phyloP scores from a whole-genome alignment of 805 yeast species.

The Yamadazyma endophytica region DNA sequence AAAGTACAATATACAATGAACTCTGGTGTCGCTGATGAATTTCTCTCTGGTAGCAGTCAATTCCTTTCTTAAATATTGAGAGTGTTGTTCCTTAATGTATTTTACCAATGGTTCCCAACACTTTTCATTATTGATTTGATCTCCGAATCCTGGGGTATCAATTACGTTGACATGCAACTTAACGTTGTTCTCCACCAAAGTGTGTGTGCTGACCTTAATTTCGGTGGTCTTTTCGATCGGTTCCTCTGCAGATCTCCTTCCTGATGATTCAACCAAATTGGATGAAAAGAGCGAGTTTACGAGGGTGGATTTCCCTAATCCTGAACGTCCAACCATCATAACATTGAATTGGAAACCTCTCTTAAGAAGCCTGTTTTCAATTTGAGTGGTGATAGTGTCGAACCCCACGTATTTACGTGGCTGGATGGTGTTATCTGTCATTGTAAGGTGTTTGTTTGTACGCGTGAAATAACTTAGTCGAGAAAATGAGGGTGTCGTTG shows the following conservation, averaged over 20 bases:
- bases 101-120: conserved; percentile 96
- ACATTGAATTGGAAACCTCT: conserved; percentile 92
- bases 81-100: conserved; percentile 93
- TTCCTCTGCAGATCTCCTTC: conserved; percentile 62
- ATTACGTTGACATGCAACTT: conserved; percentile 80
- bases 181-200: conserved; percentile 81
- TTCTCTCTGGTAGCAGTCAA: conserved; percentile 91
- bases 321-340: conserved; percentile 89
- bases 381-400: conserved; percentile 93
- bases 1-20: conserved; percentile 89
- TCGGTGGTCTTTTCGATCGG: conserved; percentile 86
- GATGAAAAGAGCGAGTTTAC: conserved; percentile 88
- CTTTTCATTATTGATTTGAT: conserved; percentile 89
- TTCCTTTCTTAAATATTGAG: conserved; percentile 85
- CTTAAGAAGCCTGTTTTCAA: conserved; percentile 85
- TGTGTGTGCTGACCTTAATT: conserved; percentile 66
- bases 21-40: conserved; percentile 79
- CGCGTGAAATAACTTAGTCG: not conserved
- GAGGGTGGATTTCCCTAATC: conserved; percentile 90
- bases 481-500: too few species aligned
- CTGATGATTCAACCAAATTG: conserved; percentile 68
- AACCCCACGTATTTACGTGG: conserved; percentile 90
- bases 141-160: conserved; percentile 98
- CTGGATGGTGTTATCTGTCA: conserved; percentile 20
- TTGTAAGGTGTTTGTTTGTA: conserved; percentile 4